A percentile compares a stretch with the other conserved stretches of the same genome.
These are phyloP conservation scores for Colletotrichum tamarilloi DNA, from an alignment of 2,329 filamentous ascomycete genomes.

Conservation along the genomic window DNA sequence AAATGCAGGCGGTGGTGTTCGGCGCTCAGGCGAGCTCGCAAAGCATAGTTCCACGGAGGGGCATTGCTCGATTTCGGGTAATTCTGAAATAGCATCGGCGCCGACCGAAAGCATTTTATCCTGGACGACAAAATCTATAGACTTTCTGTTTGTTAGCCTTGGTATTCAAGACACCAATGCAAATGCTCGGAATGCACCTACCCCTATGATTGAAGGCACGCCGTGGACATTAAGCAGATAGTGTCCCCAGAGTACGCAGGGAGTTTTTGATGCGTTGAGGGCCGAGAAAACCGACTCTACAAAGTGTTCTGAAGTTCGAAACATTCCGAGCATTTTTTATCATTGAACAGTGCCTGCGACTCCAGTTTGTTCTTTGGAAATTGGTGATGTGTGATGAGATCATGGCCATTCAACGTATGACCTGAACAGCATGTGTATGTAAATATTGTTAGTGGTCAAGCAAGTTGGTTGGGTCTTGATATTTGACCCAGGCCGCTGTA, in stretches of 20 bases:
- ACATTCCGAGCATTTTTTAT: background rate
- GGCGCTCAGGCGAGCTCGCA: slow-evolving; percentile 32
- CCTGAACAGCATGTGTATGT: too few species aligned
- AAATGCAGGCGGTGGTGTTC: slow-evolving; percentile 35
- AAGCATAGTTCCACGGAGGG: slow-evolving; percentile 29
- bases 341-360: too few species aligned
- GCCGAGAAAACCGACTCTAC: slow-evolving; percentile 35
- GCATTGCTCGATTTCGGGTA: slow-evolving; percentile 32
- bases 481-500: too few species aligned
- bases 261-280: slow-evolving; percentile 36
- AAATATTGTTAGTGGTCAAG: too few species aligned
- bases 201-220: slow-evolving; percentile 39
- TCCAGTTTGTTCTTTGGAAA: too few species aligned
- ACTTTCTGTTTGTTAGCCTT: slow-evolving; percentile 15
- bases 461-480: too few species aligned
- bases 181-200: background rate
- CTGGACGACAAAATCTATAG: slow-evolving; percentile 39
- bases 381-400: too few species aligned
- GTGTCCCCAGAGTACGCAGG: slow-evolving; percentile 40
- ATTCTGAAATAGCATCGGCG: slow-evolving; percentile 22
- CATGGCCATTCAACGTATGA: too few species aligned
- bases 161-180: too few species aligned
- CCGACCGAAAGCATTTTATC: slow-evolving; percentile 34
- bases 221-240: slow-evolving; percentile 39
- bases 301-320: slow-evolving; percentile 20